phyloP scores from a whole-genome alignment of 2,329 filamentous ascomycete genomes.

The Onygenales sp. region DNA sequence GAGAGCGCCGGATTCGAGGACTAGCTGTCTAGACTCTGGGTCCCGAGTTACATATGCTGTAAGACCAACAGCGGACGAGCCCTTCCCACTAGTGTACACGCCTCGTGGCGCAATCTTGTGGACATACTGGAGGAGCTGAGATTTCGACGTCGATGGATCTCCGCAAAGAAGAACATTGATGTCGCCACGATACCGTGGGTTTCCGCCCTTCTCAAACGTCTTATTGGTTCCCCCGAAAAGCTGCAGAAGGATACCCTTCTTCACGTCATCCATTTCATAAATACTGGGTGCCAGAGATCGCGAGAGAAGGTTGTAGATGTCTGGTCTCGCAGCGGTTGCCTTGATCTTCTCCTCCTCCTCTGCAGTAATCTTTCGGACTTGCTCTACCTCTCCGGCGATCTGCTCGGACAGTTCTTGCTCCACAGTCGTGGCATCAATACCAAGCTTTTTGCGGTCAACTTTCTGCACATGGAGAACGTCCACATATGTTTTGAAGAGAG shows the following conservation, averaged over 20 bases:
- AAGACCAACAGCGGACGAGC: constrained; percentile 65
- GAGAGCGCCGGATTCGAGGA: constrained; percentile 64
- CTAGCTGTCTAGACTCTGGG: constrained; percentile 62
- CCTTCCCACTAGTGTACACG: constrained; percentile 68
- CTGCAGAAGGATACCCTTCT: constrained; percentile 94
- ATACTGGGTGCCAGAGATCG: constrained; percentile 89
- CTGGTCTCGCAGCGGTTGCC: constrained; percentile 64
- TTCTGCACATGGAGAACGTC: constrained; percentile 95
- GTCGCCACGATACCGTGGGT: constrained; percentile 89
- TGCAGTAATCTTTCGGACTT: constrained; percentile 69
- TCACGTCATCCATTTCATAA: constrained; percentile 97
- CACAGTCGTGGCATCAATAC: constrained; percentile 80
- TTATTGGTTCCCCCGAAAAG: constrained; percentile 98
- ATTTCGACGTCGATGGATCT: constrained; percentile 94
- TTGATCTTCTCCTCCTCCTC: constrained; percentile 88
- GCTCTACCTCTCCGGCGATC: constrained; percentile 62
- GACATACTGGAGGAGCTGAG: constrained; percentile 85
- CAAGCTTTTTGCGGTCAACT: constrained; percentile 88
- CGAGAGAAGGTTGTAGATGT: constrained; percentile 87
- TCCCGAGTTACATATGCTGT: constrained; percentile 70
- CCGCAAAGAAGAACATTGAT: constrained; percentile 96
- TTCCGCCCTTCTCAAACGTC: constrained; percentile 91
- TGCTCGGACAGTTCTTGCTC: constrained; percentile 71
- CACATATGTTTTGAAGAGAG: constrained; percentile 95
- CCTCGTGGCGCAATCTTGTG: constrained; percentile 94